Evolutionary conservation across 352 stramenopile genomes (phyloP).

Genomic region (Pythium vanterpoolii): DNA sequence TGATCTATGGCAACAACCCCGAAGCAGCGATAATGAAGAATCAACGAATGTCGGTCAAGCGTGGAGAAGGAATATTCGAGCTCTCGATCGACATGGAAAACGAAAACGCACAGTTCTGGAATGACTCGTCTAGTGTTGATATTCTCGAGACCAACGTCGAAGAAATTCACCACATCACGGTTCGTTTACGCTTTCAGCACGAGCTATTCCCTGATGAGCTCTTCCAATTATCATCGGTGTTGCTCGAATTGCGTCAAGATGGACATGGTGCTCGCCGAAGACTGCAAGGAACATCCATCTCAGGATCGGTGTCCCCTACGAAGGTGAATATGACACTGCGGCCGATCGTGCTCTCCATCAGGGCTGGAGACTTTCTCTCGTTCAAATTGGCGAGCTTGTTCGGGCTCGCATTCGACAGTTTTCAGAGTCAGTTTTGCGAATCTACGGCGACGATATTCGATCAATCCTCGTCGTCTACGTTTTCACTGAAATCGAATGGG

Average conservation of each 20-base stretch:
- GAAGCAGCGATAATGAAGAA: neutral
- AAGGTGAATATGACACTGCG: slow-evolving; percentile 4
- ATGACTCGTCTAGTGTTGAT: neutral
- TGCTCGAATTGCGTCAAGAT: neutral
- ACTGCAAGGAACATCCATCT: neutral
- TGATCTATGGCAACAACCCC: neutral
- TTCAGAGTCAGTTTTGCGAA: neutral
- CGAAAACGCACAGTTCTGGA: neutral
- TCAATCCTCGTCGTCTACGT: neutral
- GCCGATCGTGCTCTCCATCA: slow-evolving; percentile 10
- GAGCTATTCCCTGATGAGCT: slow-evolving; percentile 6
- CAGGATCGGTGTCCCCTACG: neutral
- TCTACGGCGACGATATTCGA: neutral
- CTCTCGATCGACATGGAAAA: neutral
- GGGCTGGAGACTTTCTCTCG: neutral
- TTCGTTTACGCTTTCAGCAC: slow-evolving; percentile 9
- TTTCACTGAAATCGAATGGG: neutral
- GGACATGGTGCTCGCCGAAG: neutral
- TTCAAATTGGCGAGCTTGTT: slow-evolving; percentile 8
- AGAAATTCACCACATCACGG: neutral
- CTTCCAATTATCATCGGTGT: neutral
- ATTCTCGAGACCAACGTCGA: neutral
- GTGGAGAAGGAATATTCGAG: neutral
- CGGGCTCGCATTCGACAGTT: neutral
- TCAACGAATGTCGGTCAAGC: neutral